Evolutionary conservation across 108 stramenopile species (phyloP).

Genomic region (Skeletonema tropicum): DNA sequence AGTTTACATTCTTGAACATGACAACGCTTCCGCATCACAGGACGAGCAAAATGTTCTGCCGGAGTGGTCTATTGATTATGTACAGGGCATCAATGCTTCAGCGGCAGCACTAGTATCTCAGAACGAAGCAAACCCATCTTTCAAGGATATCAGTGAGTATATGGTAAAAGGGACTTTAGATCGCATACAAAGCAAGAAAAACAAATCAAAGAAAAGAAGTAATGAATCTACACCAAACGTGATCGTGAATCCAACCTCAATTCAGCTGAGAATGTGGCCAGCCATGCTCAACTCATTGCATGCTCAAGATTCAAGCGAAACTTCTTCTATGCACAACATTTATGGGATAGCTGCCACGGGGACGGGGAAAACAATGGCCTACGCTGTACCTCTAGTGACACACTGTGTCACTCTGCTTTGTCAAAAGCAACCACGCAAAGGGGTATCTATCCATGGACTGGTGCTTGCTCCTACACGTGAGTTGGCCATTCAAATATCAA

Average conservation of each 20-base stretch:
- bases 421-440: conserved; percentile 74
- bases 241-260: conserved; percentile 48
- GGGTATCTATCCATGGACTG: conserved; percentile 43
- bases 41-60: not conserved
- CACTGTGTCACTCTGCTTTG: not conserved
- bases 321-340: conserved; percentile 32
- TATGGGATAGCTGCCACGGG: conserved; percentile 88
- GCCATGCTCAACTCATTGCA: conserved; percentile 35
- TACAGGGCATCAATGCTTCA: conserved; percentile 12
- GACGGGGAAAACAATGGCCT: conserved; percentile 80
- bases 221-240: not conserved
- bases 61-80: conserved; percentile 23
- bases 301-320: not conserved
- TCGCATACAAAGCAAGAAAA: conserved; percentile 9
- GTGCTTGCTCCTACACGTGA: conserved; percentile 50
- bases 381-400: conserved; percentile 78
- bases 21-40: not conserved
- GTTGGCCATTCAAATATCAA: conserved; percentile 40
- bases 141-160: conserved; percentile 20
- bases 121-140: not conserved
- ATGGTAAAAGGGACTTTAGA: conserved; percentile 33
- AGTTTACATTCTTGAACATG: not conserved
- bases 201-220: conserved; percentile 20
- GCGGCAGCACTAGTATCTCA: not conserved
- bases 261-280: conserved; percentile 75